Conservation (phyloP, 495 filamentous ascomycete species). For the Bombardia bombarda region DNA sequence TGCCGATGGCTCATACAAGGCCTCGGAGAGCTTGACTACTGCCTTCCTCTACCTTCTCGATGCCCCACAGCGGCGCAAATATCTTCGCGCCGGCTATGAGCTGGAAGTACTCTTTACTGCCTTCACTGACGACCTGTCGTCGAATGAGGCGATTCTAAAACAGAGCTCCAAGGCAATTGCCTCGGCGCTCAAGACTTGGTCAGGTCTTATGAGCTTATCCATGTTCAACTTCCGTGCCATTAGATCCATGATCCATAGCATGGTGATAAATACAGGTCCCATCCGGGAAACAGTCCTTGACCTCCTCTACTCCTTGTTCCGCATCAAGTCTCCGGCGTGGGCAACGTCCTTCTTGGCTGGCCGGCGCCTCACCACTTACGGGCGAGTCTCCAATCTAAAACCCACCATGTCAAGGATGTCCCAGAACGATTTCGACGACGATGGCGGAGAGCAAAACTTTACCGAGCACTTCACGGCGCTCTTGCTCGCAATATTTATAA, state of each 20-base stretch:
- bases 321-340: constrained; percentile 95
- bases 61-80: constrained; percentile 68
- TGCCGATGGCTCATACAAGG: constrained; percentile 82
- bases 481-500: constrained; percentile 77
- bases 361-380: constrained; percentile 86
- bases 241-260: constrained; percentile 68
- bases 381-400: constrained; percentile 82
- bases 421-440: constrained; percentile 54
- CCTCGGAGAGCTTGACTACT: constrained; percentile 74
- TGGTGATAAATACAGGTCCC: constrained; percentile 63
- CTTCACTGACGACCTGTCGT: constrained; percentile 75
- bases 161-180: constrained; percentile 80
- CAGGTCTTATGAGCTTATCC: constrained; percentile 74
- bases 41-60: constrained; percentile 87
- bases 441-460: constrained; percentile 66
- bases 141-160: constrained; percentile 69
- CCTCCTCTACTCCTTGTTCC: constrained; percentile 79
- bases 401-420: constrained; percentile 29
- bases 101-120: constrained; percentile 74
- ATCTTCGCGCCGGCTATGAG: constrained; percentile 71
- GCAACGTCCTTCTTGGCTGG: constrained; percentile 92
- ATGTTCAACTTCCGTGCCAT: constrained; percentile 80
- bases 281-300: constrained; percentile 70
- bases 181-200: constrained; percentile 88
- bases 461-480: constrained; percentile 89